Evolutionary conservation across 192 early-diverging fungal species (phyloP), one percentile per base, ranked within the genome.

Genomic region (Rhizophagus prolifer): DNA sequence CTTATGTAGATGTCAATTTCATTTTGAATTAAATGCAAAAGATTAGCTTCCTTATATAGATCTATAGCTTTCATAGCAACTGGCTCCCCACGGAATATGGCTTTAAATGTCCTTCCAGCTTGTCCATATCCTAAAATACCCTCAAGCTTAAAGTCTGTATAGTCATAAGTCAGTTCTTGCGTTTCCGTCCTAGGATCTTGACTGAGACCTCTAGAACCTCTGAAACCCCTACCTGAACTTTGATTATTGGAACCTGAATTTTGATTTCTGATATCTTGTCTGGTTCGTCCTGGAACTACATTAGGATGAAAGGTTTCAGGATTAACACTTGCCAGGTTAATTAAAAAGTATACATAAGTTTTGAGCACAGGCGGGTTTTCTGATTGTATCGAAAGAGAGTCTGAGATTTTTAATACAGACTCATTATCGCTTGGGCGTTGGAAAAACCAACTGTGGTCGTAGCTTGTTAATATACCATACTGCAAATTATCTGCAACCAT

Each of bases 331-430:
- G 46, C 69, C 69, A 71, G 69, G 69, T 41, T 1, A 41, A n/a
- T n/a, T n/a, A 71, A 46, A 21, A 71, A 71, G 46, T 50, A 71
- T 47, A n/a, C 69, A 71, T 71, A 71, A 71, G 69, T 71, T 71
- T 71, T 71, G 46, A 71, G 46, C 31, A 71, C 46, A 54, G 69
- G 69, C 44, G 46, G 69, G 54, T 14, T 71, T 71, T 46, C 54
- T 71, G 46, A 71, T 41, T 71, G 41, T 16, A 71, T 3, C n/a
- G 23, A 8, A 71, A 71, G 69, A 71, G 44, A 2, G 3, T 71
- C 44, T 44, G 46, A 71, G 54, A 71, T 44, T 71, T 54, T 54
- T 71, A 71, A n/a, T 71, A n/a, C 23, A 54, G 46, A 71, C 54
- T 46, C 46, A 71, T 71, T 50, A 71, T 3, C 44, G 41, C 46